phyloP scores from a whole-genome alignment of 176 grass and related monocot species.

The Ampelocalamus luodianensis region DNA sequence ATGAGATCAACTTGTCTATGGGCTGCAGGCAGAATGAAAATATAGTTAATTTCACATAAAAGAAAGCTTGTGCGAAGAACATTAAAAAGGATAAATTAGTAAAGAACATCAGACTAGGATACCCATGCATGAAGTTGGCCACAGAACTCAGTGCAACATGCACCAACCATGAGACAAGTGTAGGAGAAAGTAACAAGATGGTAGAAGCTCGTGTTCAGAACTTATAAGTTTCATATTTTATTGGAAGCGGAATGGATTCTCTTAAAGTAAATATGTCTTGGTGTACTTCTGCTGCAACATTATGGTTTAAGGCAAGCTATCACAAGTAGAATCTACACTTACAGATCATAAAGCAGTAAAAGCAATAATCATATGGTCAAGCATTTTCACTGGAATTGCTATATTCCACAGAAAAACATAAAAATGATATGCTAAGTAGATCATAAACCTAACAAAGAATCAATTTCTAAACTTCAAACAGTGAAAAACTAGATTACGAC shows the following conservation, averaged over 20 bases:
- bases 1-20: constrained; percentile 91
- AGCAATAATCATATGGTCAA: background rate
- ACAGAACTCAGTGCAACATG: background rate
- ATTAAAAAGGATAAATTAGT: background rate
- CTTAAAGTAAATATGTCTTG: background rate
- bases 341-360: background rate
- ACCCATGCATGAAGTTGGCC: background rate
- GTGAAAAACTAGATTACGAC: background rate
- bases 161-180: background rate
- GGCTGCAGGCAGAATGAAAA: constrained; percentile 52
- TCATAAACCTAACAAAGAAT: constrained; percentile 26
- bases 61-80: constrained; percentile 3
- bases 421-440: background rate
- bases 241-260: constrained; percentile 3
- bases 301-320: background rate
- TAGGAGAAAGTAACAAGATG: constrained; percentile 22
- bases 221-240: background rate
- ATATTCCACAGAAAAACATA: background rate
- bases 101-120: constrained; percentile 1
- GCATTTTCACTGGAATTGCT: background rate
- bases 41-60: constrained; percentile 35
- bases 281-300: background rate
- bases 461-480: background rate
- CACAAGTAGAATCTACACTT: background rate
- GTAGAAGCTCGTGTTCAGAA: background rate